Conservation (phyloP, 331 rosid genomes). For the Cydonia oblonga region DNA sequence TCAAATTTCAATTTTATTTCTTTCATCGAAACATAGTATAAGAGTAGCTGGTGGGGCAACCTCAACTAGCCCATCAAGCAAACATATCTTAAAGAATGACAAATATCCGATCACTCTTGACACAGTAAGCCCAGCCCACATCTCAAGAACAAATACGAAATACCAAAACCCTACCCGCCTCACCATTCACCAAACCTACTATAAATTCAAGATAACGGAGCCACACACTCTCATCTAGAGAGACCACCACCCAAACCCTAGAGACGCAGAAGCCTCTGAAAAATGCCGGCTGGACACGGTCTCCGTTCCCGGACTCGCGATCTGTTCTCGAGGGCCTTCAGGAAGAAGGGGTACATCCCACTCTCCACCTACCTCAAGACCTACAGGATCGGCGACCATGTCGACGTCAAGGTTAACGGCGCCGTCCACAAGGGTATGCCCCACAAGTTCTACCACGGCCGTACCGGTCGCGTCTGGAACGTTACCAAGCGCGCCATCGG, state of each 20-base stretch:
- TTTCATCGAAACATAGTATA: too few relatives aligned
- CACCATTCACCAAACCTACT: not conserved
- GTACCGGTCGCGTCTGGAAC: slow-evolving; percentile 85
- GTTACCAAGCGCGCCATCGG: slow-evolving; percentile 86
- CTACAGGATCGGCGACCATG: slow-evolving; percentile 60
- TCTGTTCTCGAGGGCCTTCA: slow-evolving; percentile 69
- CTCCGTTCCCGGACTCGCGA: slow-evolving; percentile 58
- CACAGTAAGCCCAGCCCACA: not conserved
- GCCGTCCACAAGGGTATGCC: slow-evolving; percentile 94
- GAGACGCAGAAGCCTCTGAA: not conserved
- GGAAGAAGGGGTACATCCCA: slow-evolving; percentile 91
- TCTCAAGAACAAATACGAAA: not conserved
- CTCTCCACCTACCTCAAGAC: slow-evolving; percentile 65
- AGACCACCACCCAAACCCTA: not conserved
- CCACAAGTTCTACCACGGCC: slow-evolving; percentile 93
- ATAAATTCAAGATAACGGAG: not conserved
- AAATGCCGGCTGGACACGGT: slow-evolving; percentile 93
- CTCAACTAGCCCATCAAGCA: too few relatives aligned
- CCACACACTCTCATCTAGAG: not conserved
- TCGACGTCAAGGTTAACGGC: slow-evolving; percentile 76
- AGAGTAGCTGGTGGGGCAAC: too few relatives aligned
- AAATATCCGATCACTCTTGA: not conserved
- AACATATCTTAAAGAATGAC: too few relatives aligned
- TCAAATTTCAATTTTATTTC: too few relatives aligned
- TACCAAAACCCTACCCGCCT: slow-evolving; percentile 14